Evolutionary conservation across 1,139 yeast genomes (phyloP).

Genomic region (Scheffersomyces stambukii): DNA sequence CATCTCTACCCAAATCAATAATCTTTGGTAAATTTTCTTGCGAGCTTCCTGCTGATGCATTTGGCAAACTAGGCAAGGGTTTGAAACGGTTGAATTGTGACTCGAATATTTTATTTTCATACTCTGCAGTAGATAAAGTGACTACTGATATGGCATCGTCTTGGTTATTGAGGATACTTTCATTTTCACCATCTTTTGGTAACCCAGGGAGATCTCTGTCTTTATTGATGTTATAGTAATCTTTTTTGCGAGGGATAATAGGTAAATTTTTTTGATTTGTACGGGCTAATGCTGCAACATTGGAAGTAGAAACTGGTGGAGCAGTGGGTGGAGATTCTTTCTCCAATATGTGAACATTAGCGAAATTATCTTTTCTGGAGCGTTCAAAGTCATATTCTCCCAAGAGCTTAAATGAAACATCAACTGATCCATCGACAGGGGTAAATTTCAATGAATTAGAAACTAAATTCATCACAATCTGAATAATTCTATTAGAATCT

Average conservation of each 20-base stretch:
- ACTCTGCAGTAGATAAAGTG: slow-evolving; percentile 50
- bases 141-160: slow-evolving; percentile 34
- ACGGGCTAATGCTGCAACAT: too few relatives aligned
- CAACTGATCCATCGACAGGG: slow-evolving; percentile 78
- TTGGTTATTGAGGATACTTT: slow-evolving; percentile 3
- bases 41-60: slow-evolving; percentile 4
- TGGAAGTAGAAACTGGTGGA: too few relatives aligned
- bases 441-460: slow-evolving; percentile 88
- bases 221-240: background rate
- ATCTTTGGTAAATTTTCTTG: slow-evolving; percentile 3
- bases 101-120: slow-evolving; percentile 51
- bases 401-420: slow-evolving; percentile 58
- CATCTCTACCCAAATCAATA: slow-evolving; percentile 1
- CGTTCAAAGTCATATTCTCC: slow-evolving; percentile 64
- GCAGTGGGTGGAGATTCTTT: slow-evolving; percentile 8
- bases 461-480: slow-evolving; percentile 81
- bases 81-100: slow-evolving; percentile 43
- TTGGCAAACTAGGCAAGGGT: slow-evolving; percentile 25
- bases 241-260: background rate
- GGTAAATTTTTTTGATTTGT: background rate
- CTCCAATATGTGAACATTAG: slow-evolving; percentile 24
- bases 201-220: background rate
- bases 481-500: slow-evolving; percentile 82
- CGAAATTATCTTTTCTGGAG: slow-evolving; percentile 28
- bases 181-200: background rate